Evolutionary conservation across 495 filamentous ascomycete genomes (phyloP), one percentile per base, ranked within the genome.

Genomic region (Penicillium longicatenatum): DNA sequence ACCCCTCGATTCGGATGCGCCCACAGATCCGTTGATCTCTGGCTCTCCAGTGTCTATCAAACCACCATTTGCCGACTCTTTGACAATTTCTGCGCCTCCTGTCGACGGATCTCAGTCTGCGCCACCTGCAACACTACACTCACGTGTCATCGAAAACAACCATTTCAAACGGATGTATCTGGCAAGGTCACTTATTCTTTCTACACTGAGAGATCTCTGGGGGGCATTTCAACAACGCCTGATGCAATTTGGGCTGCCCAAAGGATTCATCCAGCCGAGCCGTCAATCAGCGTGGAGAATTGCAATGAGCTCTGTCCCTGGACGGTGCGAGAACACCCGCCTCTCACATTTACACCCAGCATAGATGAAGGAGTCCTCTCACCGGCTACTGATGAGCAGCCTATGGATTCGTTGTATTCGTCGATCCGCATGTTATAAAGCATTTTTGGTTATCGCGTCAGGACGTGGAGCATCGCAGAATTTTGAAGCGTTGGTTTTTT

Each of bases 1-100:
- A 77, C 77, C 7, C 67, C 76, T 12, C 74, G 76, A 3, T 78
- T 79, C 54, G 76, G 76, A 37, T 79, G 76, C 37, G 74, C 77
- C 11, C 77, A 79, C 60, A 70, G 75, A 48, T 78, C 77, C 2
- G 67, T 78, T 45, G 77, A 79, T 55, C 57, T 78, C 24, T 79
- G 77, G 77, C 54, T 79, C 17, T 72, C 74, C 2, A 72, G 74
- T 22, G 73, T 77, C 21, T 73, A 77, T 48, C 75, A 79, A 54
- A 71, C 70, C 16, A 73, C 70, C 3, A 63, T 78, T 42, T 79
- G 77, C 33, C 73, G 70, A 12, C 59, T 74, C 8, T 69, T 73
- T 45, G 73, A 77, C 54, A 68, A 64, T 8, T 63, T 64, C 49
- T 79, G 77, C 45, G 49, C 63, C 11, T 74, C 74, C 0, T 79